phyloP scores from a whole-genome alignment of 1,139 yeast genomes.

The Saccharomyces hybrid region DNA sequence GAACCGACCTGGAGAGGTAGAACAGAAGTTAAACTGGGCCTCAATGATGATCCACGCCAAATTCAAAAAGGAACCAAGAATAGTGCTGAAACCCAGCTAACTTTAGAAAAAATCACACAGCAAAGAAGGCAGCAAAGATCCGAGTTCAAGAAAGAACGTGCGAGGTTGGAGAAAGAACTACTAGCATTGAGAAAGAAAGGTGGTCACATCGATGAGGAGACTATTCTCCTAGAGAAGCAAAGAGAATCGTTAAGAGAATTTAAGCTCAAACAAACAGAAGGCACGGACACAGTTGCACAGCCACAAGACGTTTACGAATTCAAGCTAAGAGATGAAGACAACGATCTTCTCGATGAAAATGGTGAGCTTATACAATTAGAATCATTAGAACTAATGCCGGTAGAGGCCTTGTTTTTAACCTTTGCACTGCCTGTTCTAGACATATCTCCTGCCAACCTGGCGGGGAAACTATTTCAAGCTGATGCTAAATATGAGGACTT shows the following conservation, averaged over 20 bases:
- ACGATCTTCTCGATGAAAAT: slow-evolving; percentile 36
- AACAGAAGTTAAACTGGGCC: slow-evolving; percentile 44
- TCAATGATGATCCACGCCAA: background rate
- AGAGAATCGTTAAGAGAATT: slow-evolving; percentile 27
- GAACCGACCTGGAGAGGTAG: slow-evolving; percentile 86
- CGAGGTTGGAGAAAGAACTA: slow-evolving; percentile 31
- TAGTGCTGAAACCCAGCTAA: slow-evolving; percentile 27
- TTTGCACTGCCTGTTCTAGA: slow-evolving; percentile 39
- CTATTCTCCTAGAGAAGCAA: slow-evolving; percentile 26
- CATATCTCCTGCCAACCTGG: slow-evolving; percentile 13
- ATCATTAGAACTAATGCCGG: slow-evolving; percentile 62
- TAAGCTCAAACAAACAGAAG: slow-evolving; percentile 31
- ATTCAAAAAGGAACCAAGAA: slow-evolving; percentile 22
- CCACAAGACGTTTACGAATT: slow-evolving; percentile 12
- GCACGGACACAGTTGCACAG: background rate
- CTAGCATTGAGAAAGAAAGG: slow-evolving; percentile 31
- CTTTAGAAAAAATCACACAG: slow-evolving; percentile 71
- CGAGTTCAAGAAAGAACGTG: slow-evolving; percentile 55
- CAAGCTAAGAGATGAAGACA: slow-evolving; percentile 36
- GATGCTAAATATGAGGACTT: slow-evolving; percentile 11
- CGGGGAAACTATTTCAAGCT: slow-evolving; percentile 7
- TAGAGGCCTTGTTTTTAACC: slow-evolving; percentile 64
- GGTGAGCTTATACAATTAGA: slow-evolving; percentile 46
- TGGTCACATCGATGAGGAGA: slow-evolving; percentile 26
- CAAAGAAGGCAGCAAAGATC: slow-evolving; percentile 65